Conservation (phyloP, 2,329 filamentous ascomycete genomes). For the Penicillium sp. region DNA sequence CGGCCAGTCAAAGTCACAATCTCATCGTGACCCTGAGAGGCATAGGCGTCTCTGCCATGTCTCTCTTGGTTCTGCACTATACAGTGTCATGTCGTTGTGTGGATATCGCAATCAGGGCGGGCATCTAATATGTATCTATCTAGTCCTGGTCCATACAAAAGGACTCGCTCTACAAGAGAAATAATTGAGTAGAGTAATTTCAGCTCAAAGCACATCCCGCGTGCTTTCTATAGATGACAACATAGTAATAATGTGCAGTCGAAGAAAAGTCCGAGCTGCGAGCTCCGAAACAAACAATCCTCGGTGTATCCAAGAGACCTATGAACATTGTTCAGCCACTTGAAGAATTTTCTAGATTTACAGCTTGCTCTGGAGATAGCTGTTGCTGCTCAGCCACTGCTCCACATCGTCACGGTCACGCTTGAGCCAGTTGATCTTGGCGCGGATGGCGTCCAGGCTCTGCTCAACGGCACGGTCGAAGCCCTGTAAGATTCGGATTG, state of each 20-base stretch:
- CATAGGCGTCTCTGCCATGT: no score
- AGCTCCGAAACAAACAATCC: not conserved
- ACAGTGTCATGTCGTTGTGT: no score
- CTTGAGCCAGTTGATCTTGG: conserved; percentile 73
- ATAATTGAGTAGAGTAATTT: conserved; percentile 7
- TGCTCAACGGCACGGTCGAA: conserved; percentile 87
- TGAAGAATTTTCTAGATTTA: conserved; percentile 9
- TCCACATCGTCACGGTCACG: conserved; percentile 71
- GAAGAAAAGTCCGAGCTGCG: not conserved
- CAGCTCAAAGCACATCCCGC: conserved; percentile 1
- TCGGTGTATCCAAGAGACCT: not conserved
- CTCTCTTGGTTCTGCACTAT: no score
- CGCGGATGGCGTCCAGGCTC: conserved; percentile 71
- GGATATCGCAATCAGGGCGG: no score
- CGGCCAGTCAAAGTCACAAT: no score
- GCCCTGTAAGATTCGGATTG: conserved; percentile 37
- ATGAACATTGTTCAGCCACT: not conserved
- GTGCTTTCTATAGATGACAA: not conserved
- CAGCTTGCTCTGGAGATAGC: conserved; percentile 44
- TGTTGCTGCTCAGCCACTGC: conserved; percentile 59
- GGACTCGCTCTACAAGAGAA: not conserved
- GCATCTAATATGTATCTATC: not conserved
- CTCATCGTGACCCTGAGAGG: no score
- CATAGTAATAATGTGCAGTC: not conserved
- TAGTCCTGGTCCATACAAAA: not conserved